A percentile compares a stretch with the other conserved stretches of the same genome.
Evolutionary conservation across 345 rosid species (phyloP).

Genomic region (Crucihimalaya himalaica): DNA sequence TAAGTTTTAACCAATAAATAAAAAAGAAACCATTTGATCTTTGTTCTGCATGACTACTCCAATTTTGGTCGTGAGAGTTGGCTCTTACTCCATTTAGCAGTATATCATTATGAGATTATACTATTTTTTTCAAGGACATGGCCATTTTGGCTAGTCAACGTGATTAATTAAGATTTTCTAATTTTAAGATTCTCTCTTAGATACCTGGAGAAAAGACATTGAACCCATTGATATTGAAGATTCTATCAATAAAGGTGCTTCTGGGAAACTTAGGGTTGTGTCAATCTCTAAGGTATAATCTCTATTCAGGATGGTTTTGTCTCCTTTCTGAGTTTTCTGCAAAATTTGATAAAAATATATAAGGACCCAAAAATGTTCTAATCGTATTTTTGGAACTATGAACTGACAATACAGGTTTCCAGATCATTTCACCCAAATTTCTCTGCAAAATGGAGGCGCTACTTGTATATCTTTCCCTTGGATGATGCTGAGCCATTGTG

Average conservation of each 20-base stretch:
- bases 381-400: background rate
- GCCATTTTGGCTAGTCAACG: background rate
- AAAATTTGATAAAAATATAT: background rate
- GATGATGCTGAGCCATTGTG: conserved; percentile 43
- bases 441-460: conserved; percentile 95
- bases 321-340: background rate
- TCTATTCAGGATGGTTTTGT: background rate
- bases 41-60: conserved; percentile 3
- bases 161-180: background rate
- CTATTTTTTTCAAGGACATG: background rate
- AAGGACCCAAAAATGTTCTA: background rate
- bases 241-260: conserved; percentile 60
- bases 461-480: conserved; percentile 84
- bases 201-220: conserved; percentile 90
- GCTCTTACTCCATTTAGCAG: background rate
- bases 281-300: conserved; percentile 69
- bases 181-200: conserved; percentile 41
- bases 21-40: background rate
- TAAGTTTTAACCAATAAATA: background rate
- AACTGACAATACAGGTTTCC: conserved; percentile 57
- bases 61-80: background rate
- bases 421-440: conserved; percentile 92
- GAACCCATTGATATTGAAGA: conserved; percentile 60
- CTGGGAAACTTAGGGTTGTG: conserved; percentile 67
- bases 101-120: background rate